phyloP scores from a whole-genome alignment of 805 yeast genomes.

The Cyberlindnera galapagoensis region DNA sequence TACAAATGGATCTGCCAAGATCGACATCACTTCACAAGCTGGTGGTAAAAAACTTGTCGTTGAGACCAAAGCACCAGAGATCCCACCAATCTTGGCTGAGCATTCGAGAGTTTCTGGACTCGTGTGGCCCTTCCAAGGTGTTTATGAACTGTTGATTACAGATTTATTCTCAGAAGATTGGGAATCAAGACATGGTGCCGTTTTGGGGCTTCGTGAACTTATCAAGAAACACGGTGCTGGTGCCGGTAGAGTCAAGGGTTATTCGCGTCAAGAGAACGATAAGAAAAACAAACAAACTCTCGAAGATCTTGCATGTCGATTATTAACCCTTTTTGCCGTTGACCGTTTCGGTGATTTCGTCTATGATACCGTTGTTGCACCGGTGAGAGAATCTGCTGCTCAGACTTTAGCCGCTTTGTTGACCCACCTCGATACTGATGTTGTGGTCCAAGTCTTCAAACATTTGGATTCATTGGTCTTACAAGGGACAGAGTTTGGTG shows the following conservation, averaged over 20 bases:
- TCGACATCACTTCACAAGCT: conserved; percentile 69
- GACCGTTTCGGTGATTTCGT: conserved; percentile 97
- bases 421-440: conserved; percentile 53
- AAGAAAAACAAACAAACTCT: conserved; percentile 58
- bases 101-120: conserved; percentile 66
- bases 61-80: conserved; percentile 62
- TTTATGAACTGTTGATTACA: conserved; percentile 70
- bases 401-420: conserved; percentile 88
- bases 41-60: conserved; percentile 80
- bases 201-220: conserved; percentile 85
- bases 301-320: conserved; percentile 82
- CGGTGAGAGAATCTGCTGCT: conserved; percentile 94
- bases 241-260: conserved; percentile 75
- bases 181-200: conserved; percentile 96
- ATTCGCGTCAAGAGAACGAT: conserved; percentile 55
- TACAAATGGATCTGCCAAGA: conserved; percentile 20
- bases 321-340: conserved; percentile 80
- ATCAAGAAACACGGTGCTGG: conserved; percentile 75
- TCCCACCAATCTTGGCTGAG: conserved; percentile 62
- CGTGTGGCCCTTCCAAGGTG: conserved; percentile 93
- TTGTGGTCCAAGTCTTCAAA: conserved; percentile 55
- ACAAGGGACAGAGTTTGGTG: conserved; percentile 39
- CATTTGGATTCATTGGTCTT: conserved; percentile 63
- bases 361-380: conserved; percentile 96
- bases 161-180: conserved; percentile 82